Base-by-base conservation (phyloP, 2,329 filamentous ascomycete genomes). In the Rugonectria rugulosa region DNA sequence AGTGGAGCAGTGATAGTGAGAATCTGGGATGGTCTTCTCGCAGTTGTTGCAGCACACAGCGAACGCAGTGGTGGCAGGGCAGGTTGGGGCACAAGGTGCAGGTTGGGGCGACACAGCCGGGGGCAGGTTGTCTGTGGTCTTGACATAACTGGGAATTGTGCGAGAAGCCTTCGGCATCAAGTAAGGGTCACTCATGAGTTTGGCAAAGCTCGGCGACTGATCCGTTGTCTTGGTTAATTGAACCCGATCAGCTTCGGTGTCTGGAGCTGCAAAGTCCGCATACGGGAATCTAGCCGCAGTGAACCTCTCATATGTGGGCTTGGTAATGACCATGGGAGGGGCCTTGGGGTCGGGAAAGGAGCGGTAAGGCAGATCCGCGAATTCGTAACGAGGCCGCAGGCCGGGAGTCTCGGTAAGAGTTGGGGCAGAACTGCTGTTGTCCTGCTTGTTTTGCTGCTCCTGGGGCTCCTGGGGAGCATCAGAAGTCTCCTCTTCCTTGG, bases 41-140 rank as follows among this genome's bases (percentile, higher is more conserved):
- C 95, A 99, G 72, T 86, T 84, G 78, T 99, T 98, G 84, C 95
- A 99, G 80, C 91, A 96, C 38, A 99, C 92, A 11, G 90, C 90
- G 75, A 93, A 97, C 29, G 54, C 51, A 36, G 66, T 47, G 43
- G 59, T 43, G 9, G 57, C 49, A 26, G 63, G 57, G 46, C 51
- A 62, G n/a, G 56, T 21, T 11, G 50, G 11, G 19, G 53, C 40
- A 17, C 44, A 50, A 12, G 51, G 24, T 5, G 46, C 36, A 17
- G 52, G n/a, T n/a, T n/a, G n/a, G n/a, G n/a, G 20, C 12, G 52
- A 24, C 6, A 23, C 17, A 19, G 37, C 21, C 20, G 24, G 24
- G 32, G 41, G 36, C 29, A 57, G 48, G 24, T 36, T 34, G 31
- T 56, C 48, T 24, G 31, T n/a, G 8, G 41, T 29, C 7, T 37